Conservation (phyloP, 805 yeast species). For the Torulaspora quercuum region DNA sequence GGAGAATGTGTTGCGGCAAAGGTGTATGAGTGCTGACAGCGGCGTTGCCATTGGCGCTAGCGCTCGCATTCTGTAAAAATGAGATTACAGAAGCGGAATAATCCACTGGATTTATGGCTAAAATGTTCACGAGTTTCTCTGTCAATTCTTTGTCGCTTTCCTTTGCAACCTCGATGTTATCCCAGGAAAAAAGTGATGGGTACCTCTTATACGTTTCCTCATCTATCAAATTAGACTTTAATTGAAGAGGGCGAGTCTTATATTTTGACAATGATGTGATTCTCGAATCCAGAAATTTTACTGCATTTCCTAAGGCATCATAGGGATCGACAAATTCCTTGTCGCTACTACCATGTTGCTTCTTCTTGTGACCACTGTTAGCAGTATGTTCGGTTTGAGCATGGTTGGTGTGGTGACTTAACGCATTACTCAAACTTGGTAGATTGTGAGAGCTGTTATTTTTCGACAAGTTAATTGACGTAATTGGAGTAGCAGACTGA, state of each 20-base stretch:
- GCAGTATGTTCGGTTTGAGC: conserved; percentile 18
- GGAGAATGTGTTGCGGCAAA: conserved; percentile 18
- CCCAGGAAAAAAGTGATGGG: conserved; percentile 52
- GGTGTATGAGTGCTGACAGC: conserved; percentile 19
- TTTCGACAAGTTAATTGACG: conserved; percentile 26
- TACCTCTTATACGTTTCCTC: conserved; percentile 29
- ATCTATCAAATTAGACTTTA: conserved; percentile 36
- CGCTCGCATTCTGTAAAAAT: conserved; percentile 29
- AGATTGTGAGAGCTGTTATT: conserved; percentile 25
- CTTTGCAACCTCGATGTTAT: conserved; percentile 36
- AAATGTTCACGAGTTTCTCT: conserved; percentile 36
- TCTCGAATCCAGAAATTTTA: conserved; percentile 47
- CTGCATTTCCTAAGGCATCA: conserved; percentile 47
- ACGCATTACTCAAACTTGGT: conserved; percentile 31
- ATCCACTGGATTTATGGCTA: conserved; percentile 37
- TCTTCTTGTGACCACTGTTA: conserved; percentile 31
- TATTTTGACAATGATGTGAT: conserved; percentile 41
- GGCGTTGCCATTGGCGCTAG: conserved; percentile 32
- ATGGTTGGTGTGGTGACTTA: conserved; percentile 28
- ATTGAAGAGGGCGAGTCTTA: conserved; percentile 38
- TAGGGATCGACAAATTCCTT: conserved; percentile 42
- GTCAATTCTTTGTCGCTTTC: conserved; percentile 35
- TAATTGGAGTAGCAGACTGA: conserved; percentile 31
- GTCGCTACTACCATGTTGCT: conserved; percentile 37
- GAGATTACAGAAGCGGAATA: conserved; percentile 33